Evolutionary conservation across 257 asterid species (phyloP).

Genomic region (Handroanthus guayacan): DNA sequence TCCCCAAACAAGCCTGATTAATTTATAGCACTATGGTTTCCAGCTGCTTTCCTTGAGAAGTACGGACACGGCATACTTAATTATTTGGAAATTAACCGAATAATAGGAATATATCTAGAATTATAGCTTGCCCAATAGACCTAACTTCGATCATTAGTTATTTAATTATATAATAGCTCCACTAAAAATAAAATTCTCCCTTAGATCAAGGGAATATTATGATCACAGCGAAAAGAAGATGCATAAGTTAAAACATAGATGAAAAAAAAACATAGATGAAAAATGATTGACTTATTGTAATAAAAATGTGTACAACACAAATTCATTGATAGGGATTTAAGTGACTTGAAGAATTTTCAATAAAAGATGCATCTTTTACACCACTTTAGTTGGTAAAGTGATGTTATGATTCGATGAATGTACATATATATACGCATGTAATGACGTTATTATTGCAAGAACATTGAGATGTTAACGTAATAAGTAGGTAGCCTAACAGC

Average conservation of each 20-base stretch:
- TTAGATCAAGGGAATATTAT: conserved; percentile 43
- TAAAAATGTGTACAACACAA: not conserved
- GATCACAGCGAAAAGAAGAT: conserved; percentile 30
- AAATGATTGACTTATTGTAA: not conserved
- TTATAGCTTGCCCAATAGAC: conserved; percentile 34
- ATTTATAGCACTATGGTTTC: conserved; percentile 14
- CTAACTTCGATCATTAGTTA: conserved; percentile 31
- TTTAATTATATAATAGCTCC: not conserved
- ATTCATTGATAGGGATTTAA: not conserved
- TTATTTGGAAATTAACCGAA: conserved; percentile 17
- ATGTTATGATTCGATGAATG: no score
- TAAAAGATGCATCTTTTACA: no score
- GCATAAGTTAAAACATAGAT: not conserved
- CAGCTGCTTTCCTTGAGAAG: conserved; percentile 26
- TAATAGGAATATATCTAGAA: conserved; percentile 24
- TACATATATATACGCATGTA: no score
- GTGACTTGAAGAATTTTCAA: not conserved
- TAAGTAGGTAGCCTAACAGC: no score
- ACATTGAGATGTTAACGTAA: no score
- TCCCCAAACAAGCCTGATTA: conserved; percentile 21
- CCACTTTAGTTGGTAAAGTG: no score
- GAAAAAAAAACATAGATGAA: not conserved
- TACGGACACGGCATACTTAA: conserved; percentile 28
- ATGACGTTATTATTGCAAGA: no score
- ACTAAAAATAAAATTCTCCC: conserved; percentile 30